phyloP scores from a whole-genome alignment of 305 asterid species.

The Fraxinus nigra region DNA sequence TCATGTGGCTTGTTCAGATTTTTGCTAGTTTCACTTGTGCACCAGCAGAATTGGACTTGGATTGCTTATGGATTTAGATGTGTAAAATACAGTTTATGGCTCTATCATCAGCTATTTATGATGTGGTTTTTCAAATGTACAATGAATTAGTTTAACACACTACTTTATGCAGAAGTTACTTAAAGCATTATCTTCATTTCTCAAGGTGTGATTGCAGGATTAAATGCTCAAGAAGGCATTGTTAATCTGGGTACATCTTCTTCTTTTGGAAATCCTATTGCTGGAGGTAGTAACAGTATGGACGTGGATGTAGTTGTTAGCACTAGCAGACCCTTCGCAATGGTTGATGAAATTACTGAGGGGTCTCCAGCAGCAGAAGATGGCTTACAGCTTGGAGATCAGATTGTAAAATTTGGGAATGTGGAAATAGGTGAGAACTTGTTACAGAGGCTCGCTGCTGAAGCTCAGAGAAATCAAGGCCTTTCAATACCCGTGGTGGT shows the following conservation, averaged over 20 bases:
- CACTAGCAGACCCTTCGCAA: constrained; percentile 74
- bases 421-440: constrained; percentile 72
- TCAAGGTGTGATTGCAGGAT: constrained; percentile 33
- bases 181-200: constrained; percentile 11
- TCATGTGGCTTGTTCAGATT: not conserved
- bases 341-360: constrained; percentile 85
- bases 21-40: not conserved
- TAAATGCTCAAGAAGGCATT: constrained; percentile 29
- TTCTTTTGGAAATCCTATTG: constrained; percentile 22
- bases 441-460: constrained; percentile 71
- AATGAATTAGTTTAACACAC: not conserved
- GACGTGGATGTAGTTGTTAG: constrained; percentile 51
- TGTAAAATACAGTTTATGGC: not conserved
- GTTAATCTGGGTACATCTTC: constrained; percentile 32
- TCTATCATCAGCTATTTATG: not conserved
- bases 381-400: constrained; percentile 94
- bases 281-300: constrained; percentile 45
- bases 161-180: not conserved
- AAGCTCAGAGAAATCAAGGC: constrained; percentile 67
- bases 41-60: not conserved
- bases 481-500: constrained; percentile 56
- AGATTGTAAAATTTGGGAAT: constrained; percentile 76
- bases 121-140: not conserved
- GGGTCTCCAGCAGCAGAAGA: constrained; percentile 95
- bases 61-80: not conserved